Evolutionary conservation across 768 basidiomycete genomes (phyloP).

Genomic region (Termitomyces sp.): DNA sequence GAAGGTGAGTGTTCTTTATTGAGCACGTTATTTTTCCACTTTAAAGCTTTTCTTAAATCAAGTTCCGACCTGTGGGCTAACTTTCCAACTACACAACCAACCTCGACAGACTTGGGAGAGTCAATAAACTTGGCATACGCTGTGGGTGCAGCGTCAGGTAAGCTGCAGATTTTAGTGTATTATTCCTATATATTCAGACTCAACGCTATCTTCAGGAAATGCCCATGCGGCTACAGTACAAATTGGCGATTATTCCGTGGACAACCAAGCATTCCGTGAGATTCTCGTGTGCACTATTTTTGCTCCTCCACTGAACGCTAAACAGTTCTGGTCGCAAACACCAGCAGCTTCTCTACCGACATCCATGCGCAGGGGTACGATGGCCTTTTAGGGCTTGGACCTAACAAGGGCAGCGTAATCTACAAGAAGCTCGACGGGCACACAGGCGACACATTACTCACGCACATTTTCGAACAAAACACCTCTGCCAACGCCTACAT

Average conservation of each 20-base stretch:
- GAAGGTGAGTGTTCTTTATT: slow-evolving; percentile 45
- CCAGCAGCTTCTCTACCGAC: slow-evolving; percentile 59
- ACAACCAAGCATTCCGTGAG: slow-evolving; percentile 66
- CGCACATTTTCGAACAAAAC: slow-evolving; percentile 62
- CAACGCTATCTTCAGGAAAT: slow-evolving; percentile 36
- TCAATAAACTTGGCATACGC: slow-evolving; percentile 60
- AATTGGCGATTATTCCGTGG: slow-evolving; percentile 55
- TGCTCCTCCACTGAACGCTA: background rate
- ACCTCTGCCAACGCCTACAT: slow-evolving; percentile 59
- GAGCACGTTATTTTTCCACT: background rate
- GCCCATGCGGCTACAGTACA: slow-evolving; percentile 48
- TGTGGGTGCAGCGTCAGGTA: slow-evolving; percentile 63
- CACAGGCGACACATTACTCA: slow-evolving; percentile 56
- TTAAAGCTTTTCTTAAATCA: background rate
- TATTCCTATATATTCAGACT: background rate
- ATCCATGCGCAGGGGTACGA: slow-evolving; percentile 60
- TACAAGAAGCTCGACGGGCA: slow-evolving; percentile 46
- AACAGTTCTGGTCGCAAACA: slow-evolving; percentile 60
- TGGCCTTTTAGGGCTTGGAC: slow-evolving; percentile 77
- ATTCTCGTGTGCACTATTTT: slow-evolving; percentile 11
- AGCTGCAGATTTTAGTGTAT: background rate
- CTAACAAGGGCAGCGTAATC: slow-evolving; percentile 66
- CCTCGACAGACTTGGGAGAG: slow-evolving; percentile 52
- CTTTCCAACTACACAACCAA: slow-evolving; percentile 41
- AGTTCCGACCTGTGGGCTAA: slow-evolving; percentile 80